Percentiles rank a stretch among this genome's conserved stretches.
Conservation (phyloP, 1,139 yeast species). For the Pichia sp. region DNA sequence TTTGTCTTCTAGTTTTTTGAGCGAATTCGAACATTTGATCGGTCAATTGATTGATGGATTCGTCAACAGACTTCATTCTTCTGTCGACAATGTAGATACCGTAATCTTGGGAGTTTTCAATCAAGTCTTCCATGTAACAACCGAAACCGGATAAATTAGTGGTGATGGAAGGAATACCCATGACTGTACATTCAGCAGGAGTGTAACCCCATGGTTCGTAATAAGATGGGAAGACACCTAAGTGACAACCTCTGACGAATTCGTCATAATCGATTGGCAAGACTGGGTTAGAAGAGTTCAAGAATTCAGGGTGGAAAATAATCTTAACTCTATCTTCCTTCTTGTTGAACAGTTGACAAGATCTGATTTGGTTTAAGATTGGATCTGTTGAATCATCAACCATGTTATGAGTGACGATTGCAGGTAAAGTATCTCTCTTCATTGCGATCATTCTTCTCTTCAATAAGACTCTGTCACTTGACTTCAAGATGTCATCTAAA, state of each 20-base stretch:
- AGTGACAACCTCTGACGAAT: constrained; percentile 96
- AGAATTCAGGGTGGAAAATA: constrained; percentile 96
- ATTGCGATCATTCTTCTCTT: constrained; percentile 94
- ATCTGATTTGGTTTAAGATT: constrained; percentile 85
- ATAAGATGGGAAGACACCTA: constrained; percentile 98
- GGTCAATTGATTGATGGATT: constrained; percentile 86
- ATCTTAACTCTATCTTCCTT: constrained; percentile 92
- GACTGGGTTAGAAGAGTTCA: constrained; percentile 93
- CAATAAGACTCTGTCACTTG: constrained; percentile 84
- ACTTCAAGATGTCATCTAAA: constrained; percentile 79
- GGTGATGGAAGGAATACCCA: constrained; percentile 99
- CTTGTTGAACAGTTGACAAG: constrained; percentile 86
- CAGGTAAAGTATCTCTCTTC: constrained; percentile 86
- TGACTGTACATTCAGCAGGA: constrained; percentile 98
- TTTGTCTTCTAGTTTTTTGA: constrained; percentile 88
- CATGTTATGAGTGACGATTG: constrained; percentile 98
- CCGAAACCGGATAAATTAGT: constrained; percentile 97
- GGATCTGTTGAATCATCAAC: constrained; percentile 90
- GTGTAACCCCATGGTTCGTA: constrained; percentile 99
- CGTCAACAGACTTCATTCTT: constrained; percentile 91
- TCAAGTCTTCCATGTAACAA: constrained; percentile 97
- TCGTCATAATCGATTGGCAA: constrained; percentile 94
- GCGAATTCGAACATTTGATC: constrained; percentile 90
- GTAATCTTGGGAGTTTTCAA: constrained; percentile 92
- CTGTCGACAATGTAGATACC: constrained; percentile 98